Conservation (phyloP, 148 eudicot species). For the Selenicereus undatus region DNA sequence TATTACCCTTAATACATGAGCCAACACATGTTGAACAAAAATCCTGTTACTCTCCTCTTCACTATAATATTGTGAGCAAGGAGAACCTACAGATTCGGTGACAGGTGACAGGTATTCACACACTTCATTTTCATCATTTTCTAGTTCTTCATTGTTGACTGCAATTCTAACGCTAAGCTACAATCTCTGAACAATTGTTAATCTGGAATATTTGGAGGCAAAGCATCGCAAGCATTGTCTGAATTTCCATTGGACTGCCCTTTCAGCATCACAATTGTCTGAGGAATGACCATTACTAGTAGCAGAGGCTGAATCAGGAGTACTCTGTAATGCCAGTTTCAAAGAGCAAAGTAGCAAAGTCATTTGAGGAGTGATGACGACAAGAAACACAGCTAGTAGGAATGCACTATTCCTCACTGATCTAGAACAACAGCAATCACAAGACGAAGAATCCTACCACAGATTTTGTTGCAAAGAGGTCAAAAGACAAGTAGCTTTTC, state of each 20-base stretch:
- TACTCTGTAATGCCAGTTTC: constrained; percentile 35
- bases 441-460: not conserved
- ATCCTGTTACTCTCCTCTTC: constrained; percentile 24
- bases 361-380: not conserved
- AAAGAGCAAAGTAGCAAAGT: constrained; percentile 5
- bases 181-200: constrained; percentile 19
- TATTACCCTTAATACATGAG: constrained; percentile 24
- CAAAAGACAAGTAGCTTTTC: not conserved
- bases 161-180: constrained; percentile 3
- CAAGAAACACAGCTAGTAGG: not conserved
- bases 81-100: constrained; percentile 29
- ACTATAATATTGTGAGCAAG: constrained; percentile 30
- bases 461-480: not conserved
- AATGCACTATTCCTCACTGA: not conserved
- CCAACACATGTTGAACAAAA: constrained; percentile 24
- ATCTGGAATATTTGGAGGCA: constrained; percentile 23
- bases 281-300: constrained; percentile 33
- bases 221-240: constrained; percentile 25
- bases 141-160: constrained; percentile 11
- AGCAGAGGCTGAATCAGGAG: constrained; percentile 20
- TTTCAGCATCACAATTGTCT: constrained; percentile 48
- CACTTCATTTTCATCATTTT: constrained; percentile 27
- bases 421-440: not conserved
- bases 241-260: constrained; percentile 28
- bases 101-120: constrained; percentile 26